Evolutionary conservation across 1,284 basidiomycete genomes (phyloP).

Genomic region (Volvariella surrecta): DNA sequence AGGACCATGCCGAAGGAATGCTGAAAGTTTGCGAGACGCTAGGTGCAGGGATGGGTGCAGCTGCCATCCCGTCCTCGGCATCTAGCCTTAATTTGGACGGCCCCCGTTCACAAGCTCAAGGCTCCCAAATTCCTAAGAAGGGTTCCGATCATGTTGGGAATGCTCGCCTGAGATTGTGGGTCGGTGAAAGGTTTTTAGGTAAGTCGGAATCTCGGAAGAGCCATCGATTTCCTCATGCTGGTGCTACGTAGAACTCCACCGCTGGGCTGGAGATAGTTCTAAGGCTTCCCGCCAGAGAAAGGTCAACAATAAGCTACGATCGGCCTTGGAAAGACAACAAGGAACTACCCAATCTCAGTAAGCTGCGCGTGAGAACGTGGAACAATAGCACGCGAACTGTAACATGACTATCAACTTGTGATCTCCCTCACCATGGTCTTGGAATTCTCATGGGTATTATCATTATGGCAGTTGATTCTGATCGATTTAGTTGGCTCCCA

Average conservation of each 20-base stretch:
- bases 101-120: not conserved
- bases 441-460: no score
- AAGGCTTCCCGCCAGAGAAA: not conserved
- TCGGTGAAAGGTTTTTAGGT: slow-evolving; percentile 62
- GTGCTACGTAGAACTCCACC: not conserved
- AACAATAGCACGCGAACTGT: no score
- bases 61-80: slow-evolving; percentile 10
- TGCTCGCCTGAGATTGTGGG: slow-evolving; percentile 57
- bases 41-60: slow-evolving; percentile 60
- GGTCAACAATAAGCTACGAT: not conserved
- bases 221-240: no score
- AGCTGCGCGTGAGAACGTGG: no score
- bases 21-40: slow-evolving; percentile 58
- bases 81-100: not conserved
- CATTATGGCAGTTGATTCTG: no score
- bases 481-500: no score
- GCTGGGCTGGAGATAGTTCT: not conserved
- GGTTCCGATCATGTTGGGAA: slow-evolving; percentile 41
- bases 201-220: slow-evolving; percentile 12
- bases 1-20: slow-evolving; percentile 56
- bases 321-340: not conserved
- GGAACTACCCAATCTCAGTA: no score
- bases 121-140: not conserved
- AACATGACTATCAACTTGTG: no score
- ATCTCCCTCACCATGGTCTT: no score